phyloP scores from a whole-genome alignment of 768 basidiomycete species.

The Strobilomyces confusus region DNA sequence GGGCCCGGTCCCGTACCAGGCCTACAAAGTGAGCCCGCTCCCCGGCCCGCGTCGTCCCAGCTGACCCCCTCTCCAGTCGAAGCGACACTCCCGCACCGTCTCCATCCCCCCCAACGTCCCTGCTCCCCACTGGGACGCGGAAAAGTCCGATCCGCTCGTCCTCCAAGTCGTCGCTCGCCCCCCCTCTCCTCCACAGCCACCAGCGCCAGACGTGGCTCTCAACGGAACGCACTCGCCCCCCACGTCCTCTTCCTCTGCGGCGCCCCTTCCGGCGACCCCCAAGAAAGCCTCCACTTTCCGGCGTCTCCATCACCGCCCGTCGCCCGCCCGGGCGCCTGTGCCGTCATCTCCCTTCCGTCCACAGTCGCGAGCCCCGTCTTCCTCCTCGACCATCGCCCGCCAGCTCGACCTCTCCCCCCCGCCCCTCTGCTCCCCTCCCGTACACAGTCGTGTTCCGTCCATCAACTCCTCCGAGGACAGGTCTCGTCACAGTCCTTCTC shows the following conservation, averaged over 20 bases:
- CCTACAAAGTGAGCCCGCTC: slow-evolving; percentile 38
- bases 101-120: slow-evolving; percentile 31
- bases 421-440: slow-evolving; percentile 25
- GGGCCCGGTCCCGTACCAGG: slow-evolving; percentile 44
- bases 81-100: slow-evolving; percentile 42
- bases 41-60: background rate
- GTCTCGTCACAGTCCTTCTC: slow-evolving; percentile 6
- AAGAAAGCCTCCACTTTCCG: slow-evolving; percentile 50
- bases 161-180: slow-evolving; percentile 4
- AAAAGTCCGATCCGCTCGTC: slow-evolving; percentile 14
- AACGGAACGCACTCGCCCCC: background rate
- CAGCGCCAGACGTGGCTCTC: background rate
- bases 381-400: slow-evolving; percentile 18
- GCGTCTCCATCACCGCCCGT: slow-evolving; percentile 40
- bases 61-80: slow-evolving; percentile 34
- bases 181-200: background rate
- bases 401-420: slow-evolving; percentile 24
- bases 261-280: slow-evolving; percentile 2
- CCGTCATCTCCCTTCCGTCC: slow-evolving; percentile 36
- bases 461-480: slow-evolving; percentile 18
- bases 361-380: slow-evolving; percentile 15
- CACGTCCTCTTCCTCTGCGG: slow-evolving; percentile 10
- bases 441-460: slow-evolving; percentile 32
- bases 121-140: slow-evolving; percentile 10
- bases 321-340: slow-evolving; percentile 18